These are phyloP conservation scores for Trichoderma atroviride DNA, from an alignment of 2,329 filamentous ascomycete species.

Conservation along the genomic window DNA sequence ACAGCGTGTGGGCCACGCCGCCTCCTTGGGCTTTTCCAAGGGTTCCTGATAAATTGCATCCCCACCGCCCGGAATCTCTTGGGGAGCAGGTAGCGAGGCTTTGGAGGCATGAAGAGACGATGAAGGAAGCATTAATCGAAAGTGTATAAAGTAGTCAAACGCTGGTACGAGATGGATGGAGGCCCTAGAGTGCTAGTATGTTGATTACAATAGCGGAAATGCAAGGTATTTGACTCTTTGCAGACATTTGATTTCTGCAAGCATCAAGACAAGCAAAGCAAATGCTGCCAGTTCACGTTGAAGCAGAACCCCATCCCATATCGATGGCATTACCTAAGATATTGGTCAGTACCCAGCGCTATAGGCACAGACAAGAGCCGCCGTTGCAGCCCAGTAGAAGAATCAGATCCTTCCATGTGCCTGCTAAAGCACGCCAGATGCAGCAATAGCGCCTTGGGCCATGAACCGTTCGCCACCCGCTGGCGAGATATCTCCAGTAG, in stretches of 20 bases:
- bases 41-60: conserved; percentile 26
- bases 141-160: not conserved
- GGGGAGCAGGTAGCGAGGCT: not conserved
- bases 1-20: conserved; percentile 8
- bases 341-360: not conserved
- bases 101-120: not conserved
- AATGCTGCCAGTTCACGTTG: not conserved
- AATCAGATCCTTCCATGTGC: not conserved
- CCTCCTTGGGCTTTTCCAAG: conserved; percentile 19
- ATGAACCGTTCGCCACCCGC: conserved; percentile 7
- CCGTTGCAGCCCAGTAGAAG: not conserved
- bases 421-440: not conserved
- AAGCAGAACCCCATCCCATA: not conserved
- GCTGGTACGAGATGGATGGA: not conserved
- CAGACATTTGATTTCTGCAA: not conserved
- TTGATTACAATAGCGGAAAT: not conserved
- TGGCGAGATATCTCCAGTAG: not conserved
- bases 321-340: not conserved
- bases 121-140: not conserved
- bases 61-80: conserved; percentile 3
- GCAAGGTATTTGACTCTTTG: not conserved
- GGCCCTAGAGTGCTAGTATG: not conserved
- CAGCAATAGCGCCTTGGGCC: conserved; percentile 3
- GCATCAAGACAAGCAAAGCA: not conserved
- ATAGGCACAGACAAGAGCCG: not conserved